phyloP scores from a whole-genome alignment of 305 asterid species.

The Lippia alba region DNA sequence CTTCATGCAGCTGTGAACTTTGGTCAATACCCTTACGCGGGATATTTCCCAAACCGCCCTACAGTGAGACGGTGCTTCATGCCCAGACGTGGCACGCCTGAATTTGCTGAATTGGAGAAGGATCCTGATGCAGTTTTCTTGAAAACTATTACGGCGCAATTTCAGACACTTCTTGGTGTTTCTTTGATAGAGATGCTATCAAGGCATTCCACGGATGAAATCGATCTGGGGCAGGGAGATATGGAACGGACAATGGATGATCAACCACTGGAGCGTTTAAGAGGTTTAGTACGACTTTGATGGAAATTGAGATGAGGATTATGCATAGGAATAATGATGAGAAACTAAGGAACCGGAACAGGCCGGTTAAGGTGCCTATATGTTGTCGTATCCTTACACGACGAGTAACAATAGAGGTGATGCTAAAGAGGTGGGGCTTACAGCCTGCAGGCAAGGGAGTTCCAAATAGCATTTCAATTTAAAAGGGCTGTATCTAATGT shows the following conservation, averaged over 20 bases:
- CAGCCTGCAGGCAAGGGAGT: conserved; percentile 76
- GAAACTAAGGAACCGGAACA: conserved; percentile 56
- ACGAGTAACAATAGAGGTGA: conserved; percentile 39
- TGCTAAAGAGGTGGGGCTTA: conserved; percentile 46
- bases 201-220: conserved; percentile 78
- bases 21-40: conserved; percentile 93
- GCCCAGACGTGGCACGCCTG: conserved; percentile 79
- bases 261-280: conserved; percentile 54
- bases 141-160: conserved; percentile 86
- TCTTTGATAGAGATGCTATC: conserved; percentile 85
- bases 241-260: conserved; percentile 63
- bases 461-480: conserved; percentile 89
- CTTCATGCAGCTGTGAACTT: conserved; percentile 96
- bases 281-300: conserved; percentile 47
- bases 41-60: conserved; percentile 92
- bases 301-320: conserved; percentile 56
- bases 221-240: conserved; percentile 82
- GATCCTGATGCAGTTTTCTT: conserved; percentile 68
- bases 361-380: conserved; percentile 83
- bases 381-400: conserved; percentile 64
- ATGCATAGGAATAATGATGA: conserved; percentile 49
- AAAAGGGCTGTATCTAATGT: background rate
- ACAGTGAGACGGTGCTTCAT: conserved; percentile 79
- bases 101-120: conserved; percentile 63
- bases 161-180: conserved; percentile 81